Percentiles rank a stretch among this genome's conserved stretches.
Conservation (phyloP, 306 rosid species). For the Styphnolobium japonicum region DNA sequence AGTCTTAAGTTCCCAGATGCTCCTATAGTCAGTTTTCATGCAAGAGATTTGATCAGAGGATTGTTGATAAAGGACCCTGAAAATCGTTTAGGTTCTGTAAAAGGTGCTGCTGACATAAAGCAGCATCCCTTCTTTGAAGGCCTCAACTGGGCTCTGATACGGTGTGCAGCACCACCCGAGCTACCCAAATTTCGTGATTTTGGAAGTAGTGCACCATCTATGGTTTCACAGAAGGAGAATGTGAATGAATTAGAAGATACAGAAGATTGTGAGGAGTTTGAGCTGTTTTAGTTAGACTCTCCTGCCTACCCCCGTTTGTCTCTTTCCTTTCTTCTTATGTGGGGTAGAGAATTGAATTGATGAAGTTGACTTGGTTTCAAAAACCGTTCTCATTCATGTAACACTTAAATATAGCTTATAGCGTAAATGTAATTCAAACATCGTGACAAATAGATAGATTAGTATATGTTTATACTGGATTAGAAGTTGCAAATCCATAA, state of each 20-base stretch:
- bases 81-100: slow-evolving; percentile 82
- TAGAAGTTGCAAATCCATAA: slow-evolving; percentile 44
- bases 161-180: slow-evolving; percentile 90
- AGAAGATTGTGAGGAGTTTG: slow-evolving; percentile 67
- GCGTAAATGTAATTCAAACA: slow-evolving; percentile 47
- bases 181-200: slow-evolving; percentile 64
- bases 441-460: slow-evolving; percentile 50
- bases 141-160: slow-evolving; percentile 95
- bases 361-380: slow-evolving; percentile 29
- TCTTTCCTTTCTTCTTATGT: slow-evolving; percentile 17
- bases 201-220: slow-evolving; percentile 39
- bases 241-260: slow-evolving; percentile 52
- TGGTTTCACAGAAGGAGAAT: slow-evolving; percentile 54
- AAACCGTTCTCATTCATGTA: slow-evolving; percentile 25
- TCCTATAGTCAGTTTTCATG: slow-evolving; percentile 87
- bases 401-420: slow-evolving; percentile 55
- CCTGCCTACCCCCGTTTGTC: slow-evolving; percentile 13
- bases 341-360: slow-evolving; percentile 14
- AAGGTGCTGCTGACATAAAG: slow-evolving; percentile 94
- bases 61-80: slow-evolving; percentile 86
- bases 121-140: slow-evolving; percentile 94
- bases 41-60: slow-evolving; percentile 84
- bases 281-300: slow-evolving; percentile 62
- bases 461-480: slow-evolving; percentile 59
- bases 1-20: slow-evolving; percentile 82